Percentiles rank a stretch among this genome's conserved stretches.
Conservation (phyloP, 495 filamentous ascomycete genomes). For the Penicillium canariense region DNA sequence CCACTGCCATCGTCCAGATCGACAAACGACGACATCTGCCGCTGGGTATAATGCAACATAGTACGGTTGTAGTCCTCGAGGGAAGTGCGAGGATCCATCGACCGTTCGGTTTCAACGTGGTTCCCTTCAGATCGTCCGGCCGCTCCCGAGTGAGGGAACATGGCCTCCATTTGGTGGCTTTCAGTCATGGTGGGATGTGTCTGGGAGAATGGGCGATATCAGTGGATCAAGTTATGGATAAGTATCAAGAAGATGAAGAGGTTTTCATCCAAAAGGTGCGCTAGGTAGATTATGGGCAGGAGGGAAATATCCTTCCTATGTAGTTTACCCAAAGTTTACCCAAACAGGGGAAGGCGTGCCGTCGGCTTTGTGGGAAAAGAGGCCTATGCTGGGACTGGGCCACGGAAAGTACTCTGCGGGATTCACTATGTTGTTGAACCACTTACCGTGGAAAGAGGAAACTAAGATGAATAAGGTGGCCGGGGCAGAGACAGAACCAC, state of each 20-base stretch:
- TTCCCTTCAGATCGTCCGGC: conserved; percentile 15
- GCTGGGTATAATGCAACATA: conserved; percentile 48
- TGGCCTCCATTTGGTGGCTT: conserved; percentile 22
- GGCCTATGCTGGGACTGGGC: no score
- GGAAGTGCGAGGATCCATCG: conserved; percentile 29
- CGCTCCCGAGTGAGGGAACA: conserved; percentile 23
- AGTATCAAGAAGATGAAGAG: not conserved
- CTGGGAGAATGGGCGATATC: not conserved
- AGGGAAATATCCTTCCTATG: not conserved
- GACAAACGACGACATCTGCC: conserved; percentile 42
- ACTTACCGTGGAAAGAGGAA: conserved; percentile 10
- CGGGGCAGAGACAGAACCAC: conserved; percentile 2
- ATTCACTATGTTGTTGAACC: no score
- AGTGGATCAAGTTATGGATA: not conserved
- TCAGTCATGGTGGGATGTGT: conserved; percentile 25
- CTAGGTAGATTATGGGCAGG: not conserved
- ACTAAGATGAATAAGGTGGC: conserved; percentile 1
- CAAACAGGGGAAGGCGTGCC: not conserved
- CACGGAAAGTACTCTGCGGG: no score
- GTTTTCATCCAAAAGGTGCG: not conserved
- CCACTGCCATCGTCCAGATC: conserved; percentile 27
- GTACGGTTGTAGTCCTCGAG: conserved; percentile 47
- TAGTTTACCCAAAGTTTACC: not conserved
- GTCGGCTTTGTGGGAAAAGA: no score
- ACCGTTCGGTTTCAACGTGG: conserved; percentile 21